Evolutionary conservation across 352 stramenopile species (phyloP).

Genomic region (Globisporangium yorkense): DNA sequence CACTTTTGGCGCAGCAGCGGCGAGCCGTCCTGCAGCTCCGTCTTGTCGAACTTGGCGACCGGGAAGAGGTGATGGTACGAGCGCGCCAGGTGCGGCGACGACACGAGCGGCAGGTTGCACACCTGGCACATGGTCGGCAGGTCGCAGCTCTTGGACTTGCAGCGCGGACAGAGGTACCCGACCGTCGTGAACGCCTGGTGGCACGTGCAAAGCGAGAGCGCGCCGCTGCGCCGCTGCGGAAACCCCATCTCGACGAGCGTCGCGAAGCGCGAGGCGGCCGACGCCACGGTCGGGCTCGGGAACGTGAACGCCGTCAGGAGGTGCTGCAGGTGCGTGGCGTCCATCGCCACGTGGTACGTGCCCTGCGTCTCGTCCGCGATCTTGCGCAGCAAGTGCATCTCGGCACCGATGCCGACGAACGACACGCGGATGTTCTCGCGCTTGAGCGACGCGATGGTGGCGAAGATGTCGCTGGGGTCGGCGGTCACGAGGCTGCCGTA

Average conservation of each 20-base stretch:
- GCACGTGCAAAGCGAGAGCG: constrained; percentile 79
- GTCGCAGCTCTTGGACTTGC: constrained; percentile 92
- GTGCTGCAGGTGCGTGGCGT: constrained; percentile 89
- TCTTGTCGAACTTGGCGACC: constrained; percentile 91
- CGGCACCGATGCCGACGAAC: constrained; percentile 92
- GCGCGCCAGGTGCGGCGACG: constrained; percentile 94
- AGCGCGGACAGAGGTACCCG: constrained; percentile 93
- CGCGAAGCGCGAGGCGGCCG: constrained; percentile 56
- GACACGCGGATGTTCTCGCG: constrained; percentile 89
- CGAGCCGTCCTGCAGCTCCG: constrained; percentile 23
- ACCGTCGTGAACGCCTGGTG: constrained; percentile 86
- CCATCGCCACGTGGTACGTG: constrained; percentile 92
- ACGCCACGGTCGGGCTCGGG: constrained; percentile 86
- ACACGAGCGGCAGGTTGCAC: constrained; percentile 95
- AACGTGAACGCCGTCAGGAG: constrained; percentile 93
- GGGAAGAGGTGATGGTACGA: constrained; percentile 99
- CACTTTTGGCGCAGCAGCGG: constrained; percentile 46
- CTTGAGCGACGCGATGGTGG: constrained; percentile 89
- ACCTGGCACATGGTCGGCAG: constrained; percentile 95
- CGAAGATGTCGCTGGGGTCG: constrained; percentile 95
- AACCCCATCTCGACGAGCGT: constrained; percentile 86
- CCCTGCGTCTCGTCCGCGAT: constrained; percentile 91
- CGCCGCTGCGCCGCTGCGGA: constrained; percentile 63
- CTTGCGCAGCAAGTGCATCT: constrained; percentile 88
- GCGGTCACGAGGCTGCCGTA: constrained; percentile 94